These are phyloP conservation scores for Thamnidium elegans DNA, from an alignment of 192 early-diverging fungal genomes.

Conservation along the genomic window DNA sequence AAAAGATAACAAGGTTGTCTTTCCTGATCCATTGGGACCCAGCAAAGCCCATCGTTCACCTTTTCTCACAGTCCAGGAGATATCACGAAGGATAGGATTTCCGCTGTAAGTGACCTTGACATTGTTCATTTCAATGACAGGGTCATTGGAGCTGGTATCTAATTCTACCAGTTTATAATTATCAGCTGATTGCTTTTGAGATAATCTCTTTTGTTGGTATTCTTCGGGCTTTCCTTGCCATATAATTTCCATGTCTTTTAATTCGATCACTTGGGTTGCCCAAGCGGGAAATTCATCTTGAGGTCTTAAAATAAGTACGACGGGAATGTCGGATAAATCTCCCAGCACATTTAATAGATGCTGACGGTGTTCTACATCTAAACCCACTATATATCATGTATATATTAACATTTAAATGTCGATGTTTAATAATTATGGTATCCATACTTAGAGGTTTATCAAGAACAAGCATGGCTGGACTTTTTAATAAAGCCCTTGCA, in stretches of 20 bases:
- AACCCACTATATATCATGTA: conserved; percentile 45
- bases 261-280: conserved; percentile 50
- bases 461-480: conserved; percentile 36
- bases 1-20: conserved; percentile 54
- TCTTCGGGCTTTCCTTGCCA: conserved; percentile 39
- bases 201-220: conserved; percentile 22
- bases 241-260: conserved; percentile 33
- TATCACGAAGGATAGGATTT: conserved; percentile 39
- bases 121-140: conserved; percentile 42
- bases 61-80: conserved; percentile 44
- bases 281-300: conserved; percentile 53
- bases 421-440: too few relatives aligned
- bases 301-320: conserved; percentile 49
- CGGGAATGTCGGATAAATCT: conserved; percentile 14
- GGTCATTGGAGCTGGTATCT: conserved; percentile 6
- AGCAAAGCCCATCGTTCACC: conserved; percentile 55
- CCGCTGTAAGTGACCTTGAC: conserved; percentile 44
- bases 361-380: conserved; percentile 46
- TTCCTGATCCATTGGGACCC: conserved; percentile 56
- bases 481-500: conserved; percentile 33
- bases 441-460: conserved; percentile 51
- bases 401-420: background rate
- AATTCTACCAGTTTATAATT: conserved; percentile 16
- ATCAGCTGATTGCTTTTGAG: conserved; percentile 25
- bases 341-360: conserved; percentile 36